Conservation (phyloP, 441 rosid species). For the Rhodomyrtus psidioides region DNA sequence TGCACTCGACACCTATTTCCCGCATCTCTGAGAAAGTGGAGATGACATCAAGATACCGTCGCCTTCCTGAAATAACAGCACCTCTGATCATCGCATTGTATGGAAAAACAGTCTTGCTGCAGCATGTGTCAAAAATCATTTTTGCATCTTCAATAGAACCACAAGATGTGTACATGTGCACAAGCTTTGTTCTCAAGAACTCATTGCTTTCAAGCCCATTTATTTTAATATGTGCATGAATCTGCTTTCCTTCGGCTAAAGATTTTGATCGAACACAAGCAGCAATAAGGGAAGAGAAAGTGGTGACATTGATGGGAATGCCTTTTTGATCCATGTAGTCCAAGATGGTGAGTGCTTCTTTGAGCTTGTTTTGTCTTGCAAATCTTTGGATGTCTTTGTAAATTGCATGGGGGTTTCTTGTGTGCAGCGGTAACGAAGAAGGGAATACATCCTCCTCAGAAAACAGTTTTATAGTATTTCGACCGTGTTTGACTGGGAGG, state of each 20-base stretch:
- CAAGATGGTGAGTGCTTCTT: slow-evolving; percentile 58
- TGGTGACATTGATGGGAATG: slow-evolving; percentile 66
- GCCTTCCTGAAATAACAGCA: slow-evolving; percentile 56
- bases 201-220: slow-evolving; percentile 65
- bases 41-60: slow-evolving; percentile 48
- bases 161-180: slow-evolving; percentile 60
- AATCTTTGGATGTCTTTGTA: slow-evolving; percentile 55
- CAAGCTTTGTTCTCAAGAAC: slow-evolving; percentile 57
- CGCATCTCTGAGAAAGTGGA: slow-evolving; percentile 59
- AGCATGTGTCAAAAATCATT: slow-evolving; percentile 48
- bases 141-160: slow-evolving; percentile 62
- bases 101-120: slow-evolving; percentile 39
- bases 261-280: slow-evolving; percentile 70
- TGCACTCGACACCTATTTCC: slow-evolving; percentile 50
- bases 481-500: background rate
- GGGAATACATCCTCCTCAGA: slow-evolving; percentile 52
- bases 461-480: slow-evolving; percentile 20
- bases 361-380: slow-evolving; percentile 54
- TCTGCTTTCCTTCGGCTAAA: slow-evolving; percentile 39
- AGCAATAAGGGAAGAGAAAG: slow-evolving; percentile 62
- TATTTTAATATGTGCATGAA: slow-evolving; percentile 54
- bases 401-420: slow-evolving; percentile 47
- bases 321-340: slow-evolving; percentile 76
- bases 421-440: slow-evolving; percentile 58
- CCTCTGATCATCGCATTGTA: slow-evolving; percentile 91